Percentiles rank a stretch among this genome's conserved stretches.
phyloP scores from a whole-genome alignment of 2,329 filamentous ascomycete genomes.

The Aspergillus sp. region DNA sequence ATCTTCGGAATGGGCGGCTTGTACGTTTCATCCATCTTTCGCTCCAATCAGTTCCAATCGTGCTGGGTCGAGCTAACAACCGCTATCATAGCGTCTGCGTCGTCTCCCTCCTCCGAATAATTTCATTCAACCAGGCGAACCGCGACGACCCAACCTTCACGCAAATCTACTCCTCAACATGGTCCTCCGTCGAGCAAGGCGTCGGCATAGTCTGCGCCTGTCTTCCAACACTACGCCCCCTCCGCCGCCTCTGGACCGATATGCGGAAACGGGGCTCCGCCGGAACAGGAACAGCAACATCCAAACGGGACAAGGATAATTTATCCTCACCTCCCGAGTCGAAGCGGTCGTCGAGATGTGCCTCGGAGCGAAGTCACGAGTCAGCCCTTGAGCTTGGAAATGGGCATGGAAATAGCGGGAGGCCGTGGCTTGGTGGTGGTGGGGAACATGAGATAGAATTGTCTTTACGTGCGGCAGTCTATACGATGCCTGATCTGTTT shows the following conservation, averaged over 20 bases:
- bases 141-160: conserved; percentile 24
- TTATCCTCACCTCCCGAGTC: background rate
- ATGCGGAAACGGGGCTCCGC: background rate
- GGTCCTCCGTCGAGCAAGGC: conserved; percentile 36
- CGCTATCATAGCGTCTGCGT: conserved; percentile 29
- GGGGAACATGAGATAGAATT: background rate
- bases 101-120: conserved; percentile 31
- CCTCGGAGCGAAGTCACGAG: background rate
- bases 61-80: background rate
- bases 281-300: background rate
- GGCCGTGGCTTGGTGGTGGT: background rate
- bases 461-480: background rate
- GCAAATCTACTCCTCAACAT: conserved; percentile 26
- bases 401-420: no score
- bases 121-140: conserved; percentile 22
- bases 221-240: conserved; percentile 30
- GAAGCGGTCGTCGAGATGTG: background rate
- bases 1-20: conserved; percentile 34
- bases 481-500: background rate
- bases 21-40: conserved; percentile 20
- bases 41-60: background rate
- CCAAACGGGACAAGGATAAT: background rate
- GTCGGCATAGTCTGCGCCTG: conserved; percentile 34
- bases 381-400: background rate
- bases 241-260: background rate